phyloP scores from a whole-genome alignment of 495 filamentous ascomycete species.

The Penicillium arizonense region DNA sequence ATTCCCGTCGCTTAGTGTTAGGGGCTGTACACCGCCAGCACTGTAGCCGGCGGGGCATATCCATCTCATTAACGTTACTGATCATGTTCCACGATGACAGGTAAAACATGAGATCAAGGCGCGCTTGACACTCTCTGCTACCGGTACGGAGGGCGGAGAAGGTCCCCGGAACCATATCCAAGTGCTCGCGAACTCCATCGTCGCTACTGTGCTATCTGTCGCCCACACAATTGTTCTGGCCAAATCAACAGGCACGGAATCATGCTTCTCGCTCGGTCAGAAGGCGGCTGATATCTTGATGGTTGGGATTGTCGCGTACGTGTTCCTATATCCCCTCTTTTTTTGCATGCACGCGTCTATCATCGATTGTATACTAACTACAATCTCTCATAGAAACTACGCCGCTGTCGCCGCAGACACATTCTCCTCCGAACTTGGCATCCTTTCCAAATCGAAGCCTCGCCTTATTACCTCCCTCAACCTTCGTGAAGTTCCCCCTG shows the following conservation, averaged over 20 bases:
- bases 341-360: neutral
- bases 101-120: slow-evolving; percentile 87
- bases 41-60: too few species aligned
- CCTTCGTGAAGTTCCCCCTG: slow-evolving; percentile 73
- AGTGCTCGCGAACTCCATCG: slow-evolving; percentile 84
- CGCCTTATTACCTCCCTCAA: slow-evolving; percentile 83
- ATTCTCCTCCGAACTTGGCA: slow-evolving; percentile 93
- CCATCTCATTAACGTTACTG: neutral
- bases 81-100: slow-evolving; percentile 29
- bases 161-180: slow-evolving; percentile 81
- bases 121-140: slow-evolving; percentile 70
- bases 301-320: slow-evolving; percentile 56
- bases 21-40: too few species aligned
- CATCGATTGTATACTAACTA: neutral
- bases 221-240: slow-evolving; percentile 65
- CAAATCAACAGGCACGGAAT: slow-evolving; percentile 11
- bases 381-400: slow-evolving; percentile 58
- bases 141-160: slow-evolving; percentile 71
- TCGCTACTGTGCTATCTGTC: slow-evolving; percentile 70
- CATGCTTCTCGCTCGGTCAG: slow-evolving; percentile 37
- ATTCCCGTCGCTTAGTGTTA: neutral
- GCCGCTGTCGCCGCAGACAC: slow-evolving; percentile 91
- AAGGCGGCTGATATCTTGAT: slow-evolving; percentile 48
- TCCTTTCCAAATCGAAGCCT: slow-evolving; percentile 72
- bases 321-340: slow-evolving; percentile 6